Evolutionary conservation across 768 basidiomycete species (phyloP).

Genomic region (Boletus reticuloceps): DNA sequence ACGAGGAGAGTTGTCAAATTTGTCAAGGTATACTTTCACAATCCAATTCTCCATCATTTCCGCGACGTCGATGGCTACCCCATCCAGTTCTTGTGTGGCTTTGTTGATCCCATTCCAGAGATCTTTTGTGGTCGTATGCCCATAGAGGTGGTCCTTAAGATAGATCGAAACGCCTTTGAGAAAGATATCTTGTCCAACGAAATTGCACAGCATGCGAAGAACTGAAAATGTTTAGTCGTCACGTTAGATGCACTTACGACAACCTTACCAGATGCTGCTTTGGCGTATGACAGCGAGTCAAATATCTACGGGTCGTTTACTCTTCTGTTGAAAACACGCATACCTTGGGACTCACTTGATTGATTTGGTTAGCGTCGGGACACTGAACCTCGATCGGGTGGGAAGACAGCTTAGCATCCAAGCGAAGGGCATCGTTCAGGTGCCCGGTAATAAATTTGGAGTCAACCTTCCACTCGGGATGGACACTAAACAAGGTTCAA

Average conservation of each 20-base stretch:
- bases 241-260: neutral
- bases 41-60: conserved; percentile 92
- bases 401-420: conserved; percentile 84
- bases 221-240: conserved; percentile 40
- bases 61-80: conserved; percentile 55
- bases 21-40: conserved; percentile 49
- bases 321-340: neutral
- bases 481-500: conserved; percentile 44
- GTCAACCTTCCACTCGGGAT: conserved; percentile 85
- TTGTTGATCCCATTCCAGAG: conserved; percentile 84
- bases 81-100: conserved; percentile 50
- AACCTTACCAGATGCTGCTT: conserved; percentile 67
- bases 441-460: conserved; percentile 79
- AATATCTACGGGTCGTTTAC: conserved; percentile 61
- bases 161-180: conserved; percentile 87
- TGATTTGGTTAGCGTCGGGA: conserved; percentile 82
- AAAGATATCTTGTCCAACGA: conserved; percentile 88
- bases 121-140: conserved; percentile 80
- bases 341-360: conserved; percentile 45
- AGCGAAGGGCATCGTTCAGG: conserved; percentile 69
- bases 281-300: conserved; percentile 83
- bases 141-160: conserved; percentile 84
- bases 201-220: conserved; percentile 89
- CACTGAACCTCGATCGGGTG: conserved; percentile 94
- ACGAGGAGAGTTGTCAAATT: neutral